Conservation (phyloP, 73 alveolate genomes). For the Tetrahymena borealis region DNA sequence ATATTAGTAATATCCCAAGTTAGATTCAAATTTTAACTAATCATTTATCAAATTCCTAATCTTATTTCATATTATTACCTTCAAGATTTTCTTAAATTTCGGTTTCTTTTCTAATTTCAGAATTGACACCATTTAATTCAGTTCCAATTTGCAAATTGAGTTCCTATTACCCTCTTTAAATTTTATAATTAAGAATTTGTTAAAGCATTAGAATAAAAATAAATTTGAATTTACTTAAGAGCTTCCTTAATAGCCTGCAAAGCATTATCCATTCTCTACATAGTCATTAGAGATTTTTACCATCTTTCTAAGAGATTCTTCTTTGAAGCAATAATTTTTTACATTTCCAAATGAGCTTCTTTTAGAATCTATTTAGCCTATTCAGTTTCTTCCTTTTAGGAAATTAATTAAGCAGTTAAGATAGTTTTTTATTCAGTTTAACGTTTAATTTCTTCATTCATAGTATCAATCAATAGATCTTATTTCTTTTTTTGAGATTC, state of each 20-base stretch:
- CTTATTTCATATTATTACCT: no score
- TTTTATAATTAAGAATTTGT: neutral
- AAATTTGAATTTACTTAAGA: constrained; percentile 43
- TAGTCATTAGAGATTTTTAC: constrained; percentile 61
- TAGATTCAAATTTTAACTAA: no score
- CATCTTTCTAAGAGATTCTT: constrained; percentile 75
- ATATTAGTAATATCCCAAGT: no score
- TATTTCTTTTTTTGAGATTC: constrained; percentile 76
- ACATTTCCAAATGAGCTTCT: constrained; percentile 83
- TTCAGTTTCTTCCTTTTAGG: constrained; percentile 76
- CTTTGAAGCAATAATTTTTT: constrained; percentile 71
- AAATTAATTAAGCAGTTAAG: constrained; percentile 63
- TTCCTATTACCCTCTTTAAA: constrained; percentile 58
- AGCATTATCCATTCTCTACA: constrained; percentile 70
- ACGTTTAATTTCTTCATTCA: constrained; percentile 83
- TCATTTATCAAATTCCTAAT: no score
- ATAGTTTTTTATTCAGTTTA: constrained; percentile 70
- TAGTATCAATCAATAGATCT: constrained; percentile 73
- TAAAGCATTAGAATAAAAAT: neutral
- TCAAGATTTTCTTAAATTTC: constrained; percentile 85
- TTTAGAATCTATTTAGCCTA: constrained; percentile 81
- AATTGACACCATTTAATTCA: constrained; percentile 50
- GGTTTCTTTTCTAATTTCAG: constrained; percentile 75
- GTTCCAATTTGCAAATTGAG: constrained; percentile 41
- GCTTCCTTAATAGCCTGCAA: constrained; percentile 63